These are phyloP conservation scores for Henckelia pumila DNA, from an alignment of 257 asterid genomes.

Conservation along the genomic window DNA sequence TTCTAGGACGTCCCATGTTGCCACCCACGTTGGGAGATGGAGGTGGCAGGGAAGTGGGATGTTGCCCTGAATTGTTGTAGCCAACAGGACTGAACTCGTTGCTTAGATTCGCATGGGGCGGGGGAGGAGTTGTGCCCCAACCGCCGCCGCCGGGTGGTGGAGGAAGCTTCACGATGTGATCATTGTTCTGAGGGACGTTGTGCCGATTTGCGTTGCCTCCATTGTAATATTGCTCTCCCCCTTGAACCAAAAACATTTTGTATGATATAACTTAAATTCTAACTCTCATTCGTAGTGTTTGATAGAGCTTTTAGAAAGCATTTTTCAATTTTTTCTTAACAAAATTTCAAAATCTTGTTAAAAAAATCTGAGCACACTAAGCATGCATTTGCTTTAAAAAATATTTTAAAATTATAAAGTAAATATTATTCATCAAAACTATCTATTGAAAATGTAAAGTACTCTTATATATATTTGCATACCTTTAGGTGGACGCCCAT, in stretches of 20 bases:
- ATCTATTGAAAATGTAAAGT: too few relatives aligned
- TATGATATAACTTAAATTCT: background rate
- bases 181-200: constrained; percentile 13
- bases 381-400: background rate
- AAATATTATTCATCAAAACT: too few relatives aligned
- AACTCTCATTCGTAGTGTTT: background rate
- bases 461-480: background rate
- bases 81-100: constrained; percentile 27
- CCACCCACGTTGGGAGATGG: constrained; percentile 25
- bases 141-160: constrained; percentile 24
- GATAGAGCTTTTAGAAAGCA: too few relatives aligned
- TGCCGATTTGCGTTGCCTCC: constrained; percentile 13
- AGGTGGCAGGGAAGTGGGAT: constrained; percentile 21
- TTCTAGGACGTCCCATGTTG: constrained; percentile 26
- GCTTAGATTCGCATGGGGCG: constrained; percentile 15
- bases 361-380: too few relatives aligned
- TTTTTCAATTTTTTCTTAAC: too few relatives aligned
- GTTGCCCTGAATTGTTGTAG: constrained; percentile 14
- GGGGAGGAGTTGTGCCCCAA: constrained; percentile 30
- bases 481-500: constrained; percentile 23
- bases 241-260: constrained; percentile 17
- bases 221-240: constrained; percentile 24
- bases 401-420: too few relatives aligned
- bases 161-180: constrained; percentile 25
- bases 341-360: too few relatives aligned